Evolutionary conservation across 768 basidiomycete genomes (phyloP), one percentile per base, ranked within the genome.

Genomic region (Tulasnella sp.): DNA sequence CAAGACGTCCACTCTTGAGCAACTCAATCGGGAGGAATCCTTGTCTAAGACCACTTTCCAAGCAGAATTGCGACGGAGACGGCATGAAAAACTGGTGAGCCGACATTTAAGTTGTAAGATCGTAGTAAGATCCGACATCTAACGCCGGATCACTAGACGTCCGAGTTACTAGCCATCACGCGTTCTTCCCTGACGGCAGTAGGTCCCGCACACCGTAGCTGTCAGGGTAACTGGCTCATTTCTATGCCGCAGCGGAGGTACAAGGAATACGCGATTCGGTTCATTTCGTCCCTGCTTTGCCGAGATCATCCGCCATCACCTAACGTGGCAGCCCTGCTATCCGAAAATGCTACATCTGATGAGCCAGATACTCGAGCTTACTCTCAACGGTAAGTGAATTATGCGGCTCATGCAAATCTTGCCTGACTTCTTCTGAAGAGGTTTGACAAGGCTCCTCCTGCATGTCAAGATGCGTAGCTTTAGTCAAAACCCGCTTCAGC

Each of bases 401-500:
- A 32, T 1, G 35, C n/a, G n/a, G 36, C 29, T 29, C n/a, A 4
- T 71, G 19, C 17, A 17, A 26, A 11, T 7, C 36, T 17, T 42
- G 29, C 11, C 39, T 66, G 65, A 76, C 17, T 26, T 17, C 74
- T 91, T 90, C 34, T 29, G 5, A 22, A 63, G 71, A 64, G 91
- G 87, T 11, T 79, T 92, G 32, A 84, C 88, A 19, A 90, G 88
- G 77, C 77, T 91, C 41, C 82, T 88, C 47, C 84, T 85, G 39
- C 86, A 87, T 76, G 83, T 92, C 77, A 93, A 93, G 80, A 86
- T 91, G 72, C 86, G 92, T 72, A 90, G 88, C 8, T 90, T 90
- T 76, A 86, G 90, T 40, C 81, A 81, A 75, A 86, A 76, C 14
- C 75, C 76, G 9, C 86, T 89, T 42, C 88, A 90, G 71, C 82